phyloP scores from a whole-genome alignment of 805 yeast species.

The Yamadazyma tumulicola region DNA sequence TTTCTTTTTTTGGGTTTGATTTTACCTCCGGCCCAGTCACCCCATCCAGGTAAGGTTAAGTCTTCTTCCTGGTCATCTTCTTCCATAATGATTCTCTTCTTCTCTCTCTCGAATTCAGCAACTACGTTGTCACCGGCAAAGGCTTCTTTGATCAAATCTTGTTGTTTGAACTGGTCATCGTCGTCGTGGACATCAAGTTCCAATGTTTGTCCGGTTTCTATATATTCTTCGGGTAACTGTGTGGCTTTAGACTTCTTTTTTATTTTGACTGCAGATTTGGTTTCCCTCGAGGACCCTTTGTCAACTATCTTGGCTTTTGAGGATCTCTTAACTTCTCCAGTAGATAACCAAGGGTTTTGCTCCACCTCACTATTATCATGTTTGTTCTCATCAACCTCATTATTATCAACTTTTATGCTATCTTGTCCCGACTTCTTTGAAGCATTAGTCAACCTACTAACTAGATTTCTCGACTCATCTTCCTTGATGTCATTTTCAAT shows the following conservation, averaged over 20 bases:
- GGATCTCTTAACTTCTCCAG: slow-evolving; percentile 23
- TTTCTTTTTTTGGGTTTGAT: slow-evolving; percentile 47
- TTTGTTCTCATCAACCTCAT: slow-evolving; percentile 2
- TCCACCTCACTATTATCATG: slow-evolving; percentile 3
- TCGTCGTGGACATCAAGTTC: slow-evolving; percentile 18
- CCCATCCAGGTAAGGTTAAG: slow-evolving; percentile 94
- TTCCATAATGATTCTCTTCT: slow-evolving; percentile 57
- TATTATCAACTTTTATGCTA: slow-evolving; percentile 5
- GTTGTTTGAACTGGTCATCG: slow-evolving; percentile 60
- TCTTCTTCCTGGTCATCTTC: slow-evolving; percentile 90
- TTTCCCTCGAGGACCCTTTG: slow-evolving; percentile 33
- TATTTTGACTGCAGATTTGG: slow-evolving; percentile 40
- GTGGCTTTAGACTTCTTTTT: slow-evolving; percentile 28
- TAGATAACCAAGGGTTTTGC: slow-evolving; percentile 38
- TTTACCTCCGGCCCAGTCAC: slow-evolving; percentile 85
- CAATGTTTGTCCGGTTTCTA: slow-evolving; percentile 54
- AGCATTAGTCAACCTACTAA: slow-evolving; percentile 33
- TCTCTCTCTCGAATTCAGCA: slow-evolving; percentile 74
- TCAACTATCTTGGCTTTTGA: slow-evolving; percentile 29
- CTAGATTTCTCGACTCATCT: slow-evolving; percentile 49
- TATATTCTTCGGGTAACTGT: slow-evolving; percentile 40
- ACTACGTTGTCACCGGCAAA: slow-evolving; percentile 98
- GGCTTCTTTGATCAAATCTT: slow-evolving; percentile 81
- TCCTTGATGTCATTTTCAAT: slow-evolving; percentile 44
- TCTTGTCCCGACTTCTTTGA: slow-evolving; percentile 7